phyloP scores from a whole-genome alignment of 2,329 filamentous ascomycete species.

The Lachnellula arida region DNA sequence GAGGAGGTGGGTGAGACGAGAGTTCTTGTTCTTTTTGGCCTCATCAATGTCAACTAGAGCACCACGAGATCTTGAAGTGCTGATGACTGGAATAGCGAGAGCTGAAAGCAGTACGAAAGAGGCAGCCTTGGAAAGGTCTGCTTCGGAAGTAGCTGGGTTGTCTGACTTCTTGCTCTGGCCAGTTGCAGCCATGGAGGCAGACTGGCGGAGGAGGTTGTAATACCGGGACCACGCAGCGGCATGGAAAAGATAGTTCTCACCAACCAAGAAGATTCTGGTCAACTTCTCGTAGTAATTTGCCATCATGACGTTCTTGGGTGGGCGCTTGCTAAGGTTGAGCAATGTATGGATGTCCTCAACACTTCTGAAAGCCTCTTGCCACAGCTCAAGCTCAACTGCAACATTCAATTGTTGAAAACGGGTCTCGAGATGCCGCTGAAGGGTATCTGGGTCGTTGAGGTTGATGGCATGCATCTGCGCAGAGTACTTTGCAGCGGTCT shows the following conservation, averaged over 20 bases:
- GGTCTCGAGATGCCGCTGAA: slow-evolving; percentile 95
- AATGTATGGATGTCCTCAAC: slow-evolving; percentile 98
- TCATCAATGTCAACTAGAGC: slow-evolving; percentile 96
- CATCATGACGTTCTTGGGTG: slow-evolving; percentile 99
- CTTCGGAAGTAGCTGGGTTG: slow-evolving; percentile 83
- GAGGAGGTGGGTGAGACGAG: slow-evolving; percentile 88
- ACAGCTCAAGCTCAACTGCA: slow-evolving; percentile 93
- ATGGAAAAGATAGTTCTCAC: slow-evolving; percentile 99
- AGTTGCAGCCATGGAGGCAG: slow-evolving; percentile 72
- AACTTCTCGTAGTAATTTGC: slow-evolving; percentile 99
- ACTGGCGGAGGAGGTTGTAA: slow-evolving; percentile 93
- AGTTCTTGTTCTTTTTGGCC: slow-evolving; percentile 98
- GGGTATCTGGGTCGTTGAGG: slow-evolving; percentile 91
- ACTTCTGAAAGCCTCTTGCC: slow-evolving; percentile 99
- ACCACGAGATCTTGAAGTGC: slow-evolving; percentile 91
- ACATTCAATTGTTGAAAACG: slow-evolving; percentile 98
- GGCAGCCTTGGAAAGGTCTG: slow-evolving; percentile 87
- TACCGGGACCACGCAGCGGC: slow-evolving; percentile 96
- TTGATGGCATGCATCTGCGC: slow-evolving; percentile 99
- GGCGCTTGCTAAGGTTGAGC: slow-evolving; percentile 94
- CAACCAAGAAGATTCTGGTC: slow-evolving; percentile 95
- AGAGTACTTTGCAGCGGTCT: slow-evolving; percentile 98
- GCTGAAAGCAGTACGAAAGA: slow-evolving; percentile 95
- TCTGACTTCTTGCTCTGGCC: slow-evolving; percentile 91
- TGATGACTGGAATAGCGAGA: slow-evolving; percentile 97